phyloP scores from a whole-genome alignment of 768 basidiomycete species.

The Auriscalpium vulgare region DNA sequence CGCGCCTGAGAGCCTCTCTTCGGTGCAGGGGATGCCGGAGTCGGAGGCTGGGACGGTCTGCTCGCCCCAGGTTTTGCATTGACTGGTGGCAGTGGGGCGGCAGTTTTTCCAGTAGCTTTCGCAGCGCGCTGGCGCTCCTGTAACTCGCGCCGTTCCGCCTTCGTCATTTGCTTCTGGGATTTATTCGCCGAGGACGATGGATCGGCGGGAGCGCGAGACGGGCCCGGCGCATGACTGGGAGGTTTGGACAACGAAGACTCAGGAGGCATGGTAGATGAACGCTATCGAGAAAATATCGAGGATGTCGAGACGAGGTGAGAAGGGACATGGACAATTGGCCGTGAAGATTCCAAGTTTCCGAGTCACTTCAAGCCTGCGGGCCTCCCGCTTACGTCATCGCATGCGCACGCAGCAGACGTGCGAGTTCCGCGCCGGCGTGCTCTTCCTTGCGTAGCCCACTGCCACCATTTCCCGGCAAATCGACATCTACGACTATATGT shows the following conservation, averaged over 20 bases:
- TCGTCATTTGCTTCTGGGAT: conserved; percentile 25
- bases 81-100: neutral
- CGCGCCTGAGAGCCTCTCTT: conserved; percentile 3
- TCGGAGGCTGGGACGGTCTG: conserved; percentile 2
- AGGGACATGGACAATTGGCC: neutral
- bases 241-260: neutral
- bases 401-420: neutral
- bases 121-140: conserved; percentile 17
- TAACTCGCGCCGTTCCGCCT: conserved; percentile 22
- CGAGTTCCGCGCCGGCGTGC: neutral
- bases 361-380: neutral
- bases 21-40: neutral
- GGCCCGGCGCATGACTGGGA: neutral
- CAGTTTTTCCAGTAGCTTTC: conserved; percentile 6
- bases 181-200: conserved; percentile 1
- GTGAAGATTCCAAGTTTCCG: neutral
- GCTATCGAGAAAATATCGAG: neutral
- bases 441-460: too few relatives aligned
- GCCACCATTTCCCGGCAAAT: too few relatives aligned
- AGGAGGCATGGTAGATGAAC: neutral
- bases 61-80: neutral
- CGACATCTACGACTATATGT: too few relatives aligned
- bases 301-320: neutral
- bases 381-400: neutral
- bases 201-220: too few relatives aligned